Evolutionary conservation across 2,329 filamentous ascomycete genomes (phyloP).

Genomic region (Sclerotinia spermophila): DNA sequence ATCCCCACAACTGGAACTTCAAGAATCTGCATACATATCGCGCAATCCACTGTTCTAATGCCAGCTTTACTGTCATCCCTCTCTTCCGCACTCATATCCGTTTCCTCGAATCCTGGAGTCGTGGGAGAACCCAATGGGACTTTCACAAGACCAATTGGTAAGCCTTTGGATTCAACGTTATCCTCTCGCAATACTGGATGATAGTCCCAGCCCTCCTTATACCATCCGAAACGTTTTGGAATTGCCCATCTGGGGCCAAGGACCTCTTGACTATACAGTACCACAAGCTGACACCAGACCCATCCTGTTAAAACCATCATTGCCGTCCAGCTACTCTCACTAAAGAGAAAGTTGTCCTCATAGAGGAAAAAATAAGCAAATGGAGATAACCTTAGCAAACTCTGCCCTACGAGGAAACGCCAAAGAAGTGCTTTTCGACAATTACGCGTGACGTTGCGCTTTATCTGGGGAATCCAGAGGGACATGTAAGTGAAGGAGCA

Average conservation of each 20-base stretch:
- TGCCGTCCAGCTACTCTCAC: constrained; percentile 61
- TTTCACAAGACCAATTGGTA: constrained; percentile 70
- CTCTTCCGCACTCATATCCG: constrained; percentile 23
- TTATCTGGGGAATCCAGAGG: constrained; percentile 89
- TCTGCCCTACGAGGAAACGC: constrained; percentile 86
- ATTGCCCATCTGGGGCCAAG: constrained; percentile 87
- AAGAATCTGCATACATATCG: constrained; percentile 88
- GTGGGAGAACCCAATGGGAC: constrained; percentile 23
- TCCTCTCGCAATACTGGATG: constrained; percentile 85
- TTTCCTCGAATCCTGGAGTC: constrained; percentile 27
- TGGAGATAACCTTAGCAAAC: constrained; percentile 70
- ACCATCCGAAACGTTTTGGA: constrained; percentile 54
- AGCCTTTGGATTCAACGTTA: constrained; percentile 69
- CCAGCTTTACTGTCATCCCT: constrained; percentile 44
- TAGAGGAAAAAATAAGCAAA: constrained; percentile 82
- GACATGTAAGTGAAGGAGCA: constrained; percentile 77
- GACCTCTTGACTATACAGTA: constrained; percentile 77
- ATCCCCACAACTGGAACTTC: constrained; percentile 78
- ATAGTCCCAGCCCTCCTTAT: constrained; percentile 85
- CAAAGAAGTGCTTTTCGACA: constrained; percentile 87
- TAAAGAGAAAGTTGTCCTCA: constrained; percentile 76
- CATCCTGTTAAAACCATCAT: constrained; percentile 67
- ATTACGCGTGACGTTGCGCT: constrained; percentile 85
- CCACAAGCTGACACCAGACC: constrained; percentile 82
- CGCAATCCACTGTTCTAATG: constrained; percentile 71